Evolutionary conservation across 2,329 filamentous ascomycete genomes (phyloP).

Genomic region (Macrophomina phaseolina): DNA sequence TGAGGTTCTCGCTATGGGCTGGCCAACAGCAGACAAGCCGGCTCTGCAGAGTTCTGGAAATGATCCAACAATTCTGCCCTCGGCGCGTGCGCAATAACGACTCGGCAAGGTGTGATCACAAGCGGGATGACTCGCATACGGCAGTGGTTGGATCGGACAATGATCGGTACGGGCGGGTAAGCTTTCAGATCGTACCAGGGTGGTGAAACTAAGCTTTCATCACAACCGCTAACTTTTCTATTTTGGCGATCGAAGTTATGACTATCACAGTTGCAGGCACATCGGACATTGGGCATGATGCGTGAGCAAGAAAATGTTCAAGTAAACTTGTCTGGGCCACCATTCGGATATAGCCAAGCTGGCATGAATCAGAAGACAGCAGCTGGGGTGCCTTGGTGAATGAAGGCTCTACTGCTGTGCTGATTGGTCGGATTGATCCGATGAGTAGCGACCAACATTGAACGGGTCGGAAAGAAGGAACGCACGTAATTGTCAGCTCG

Average conservation of each 20-base stretch:
- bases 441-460: no score
- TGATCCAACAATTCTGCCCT: constrained; percentile 52
- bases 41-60: constrained; percentile 50
- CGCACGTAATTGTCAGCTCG: no score
- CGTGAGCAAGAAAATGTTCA: no score
- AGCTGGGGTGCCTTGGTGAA: no score
- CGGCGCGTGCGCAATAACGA: constrained; percentile 42
- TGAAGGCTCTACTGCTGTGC: no score
- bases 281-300: no score
- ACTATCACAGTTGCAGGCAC: constrained; percentile 48
- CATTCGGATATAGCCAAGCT: no score
- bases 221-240: constrained; percentile 44
- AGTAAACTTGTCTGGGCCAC: no score
- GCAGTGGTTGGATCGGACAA: constrained; percentile 55
- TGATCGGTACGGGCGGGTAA: constrained; percentile 45
- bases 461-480: no score
- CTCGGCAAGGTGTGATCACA: constrained; percentile 35
- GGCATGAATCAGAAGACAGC: no score
- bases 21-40: no score
- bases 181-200: background rate
- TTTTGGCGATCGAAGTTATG: constrained; percentile 53
- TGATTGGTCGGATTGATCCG: no score
- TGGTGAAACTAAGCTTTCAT: constrained; percentile 19
- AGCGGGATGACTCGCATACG: constrained; percentile 43
- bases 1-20: constrained; percentile 33